Base-by-base conservation (phyloP, 2,329 filamentous ascomycete species). In the Phaeosphaeriaceae sp. region DNA sequence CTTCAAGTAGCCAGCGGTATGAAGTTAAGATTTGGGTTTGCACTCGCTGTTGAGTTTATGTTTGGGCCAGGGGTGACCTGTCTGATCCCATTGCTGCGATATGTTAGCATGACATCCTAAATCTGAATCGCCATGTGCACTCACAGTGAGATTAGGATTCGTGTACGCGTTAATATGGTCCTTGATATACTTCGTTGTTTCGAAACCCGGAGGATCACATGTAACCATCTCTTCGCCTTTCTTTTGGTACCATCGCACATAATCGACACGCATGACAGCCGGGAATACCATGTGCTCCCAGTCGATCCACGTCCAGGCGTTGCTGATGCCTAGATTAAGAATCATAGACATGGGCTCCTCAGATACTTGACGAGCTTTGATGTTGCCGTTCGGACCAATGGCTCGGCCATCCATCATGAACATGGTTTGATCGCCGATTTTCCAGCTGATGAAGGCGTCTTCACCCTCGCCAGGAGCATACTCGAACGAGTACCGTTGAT, bases 401-500 rank as follows among this genome's bases (percentile, higher is more conserved):
- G 81, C 76, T 28, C 78, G 72, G 12, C 77, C 80, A 52, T 81
- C 78, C 65, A 84, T 74, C 51, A 75, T 74, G 69, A 81, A 82
- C 39, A 77, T 79, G 43, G 76, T 76, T 21, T 79, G 66, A 17
- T 79, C 77, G 12, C 78, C 81, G 3, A 83, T 76, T 51, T 77
- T 79, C 81, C 81, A 84, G 6, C 75, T 73, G 44, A 84, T 78
- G 48, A 76, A 72, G 1, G 74, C 71, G 12, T 78, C 73, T 52
- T 76, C 64, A 28, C 69, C 71, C 15, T 72, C 71, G 3, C 81
- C 81, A 1, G 81, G 80, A 0, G 67, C 71, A 52, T 84, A 83
- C 52, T 84, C 81, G 46, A 81, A 83, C 1, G 79, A 77, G 62
- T 81, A 84, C 41, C 77, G 81, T 58, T 84, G 81, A 58, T 83